Conservation (phyloP, 176 grass and related monocot genomes). For the Rhipidocladum racemiflorum region DNA sequence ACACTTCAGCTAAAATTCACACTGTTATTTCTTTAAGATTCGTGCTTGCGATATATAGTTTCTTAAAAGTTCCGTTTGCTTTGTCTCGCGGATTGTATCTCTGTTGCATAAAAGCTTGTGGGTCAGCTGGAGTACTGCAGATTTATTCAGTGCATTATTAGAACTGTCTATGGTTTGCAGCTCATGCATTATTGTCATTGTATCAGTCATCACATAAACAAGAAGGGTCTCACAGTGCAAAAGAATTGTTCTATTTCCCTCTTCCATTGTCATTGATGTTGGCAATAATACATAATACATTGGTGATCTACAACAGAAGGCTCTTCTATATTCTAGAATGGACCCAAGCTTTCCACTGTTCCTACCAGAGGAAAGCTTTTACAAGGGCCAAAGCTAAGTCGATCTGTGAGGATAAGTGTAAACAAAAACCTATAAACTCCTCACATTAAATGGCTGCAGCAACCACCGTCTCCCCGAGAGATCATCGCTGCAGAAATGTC, state of each 20-base stretch:
- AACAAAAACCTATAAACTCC: neutral
- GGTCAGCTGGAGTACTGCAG: neutral
- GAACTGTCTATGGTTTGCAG: neutral
- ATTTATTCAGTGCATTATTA: neutral
- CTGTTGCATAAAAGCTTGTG: neutral
- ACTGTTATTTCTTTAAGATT: neutral
- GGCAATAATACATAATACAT: constrained; percentile 12
- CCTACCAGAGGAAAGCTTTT: neutral
- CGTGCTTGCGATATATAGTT: neutral
- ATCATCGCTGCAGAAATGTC: neutral
- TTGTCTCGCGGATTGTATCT: neutral
- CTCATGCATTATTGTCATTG: neutral
- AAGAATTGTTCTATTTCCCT: constrained; percentile 17
- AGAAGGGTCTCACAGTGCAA: neutral
- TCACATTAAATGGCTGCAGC: neutral
- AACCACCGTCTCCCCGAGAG: neutral
- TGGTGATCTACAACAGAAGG: constrained; percentile 17
- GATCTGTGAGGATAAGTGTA: neutral
- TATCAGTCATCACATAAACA: neutral
- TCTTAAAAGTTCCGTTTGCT: neutral
- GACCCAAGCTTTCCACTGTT: neutral
- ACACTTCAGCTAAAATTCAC: neutral
- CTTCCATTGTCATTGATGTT: constrained; percentile 9
- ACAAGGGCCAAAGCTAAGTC: neutral
- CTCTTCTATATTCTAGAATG: constrained; percentile 18